phyloP scores from a whole-genome alignment of 2,329 filamentous ascomycete genomes.

The Aspergillus sp. region DNA sequence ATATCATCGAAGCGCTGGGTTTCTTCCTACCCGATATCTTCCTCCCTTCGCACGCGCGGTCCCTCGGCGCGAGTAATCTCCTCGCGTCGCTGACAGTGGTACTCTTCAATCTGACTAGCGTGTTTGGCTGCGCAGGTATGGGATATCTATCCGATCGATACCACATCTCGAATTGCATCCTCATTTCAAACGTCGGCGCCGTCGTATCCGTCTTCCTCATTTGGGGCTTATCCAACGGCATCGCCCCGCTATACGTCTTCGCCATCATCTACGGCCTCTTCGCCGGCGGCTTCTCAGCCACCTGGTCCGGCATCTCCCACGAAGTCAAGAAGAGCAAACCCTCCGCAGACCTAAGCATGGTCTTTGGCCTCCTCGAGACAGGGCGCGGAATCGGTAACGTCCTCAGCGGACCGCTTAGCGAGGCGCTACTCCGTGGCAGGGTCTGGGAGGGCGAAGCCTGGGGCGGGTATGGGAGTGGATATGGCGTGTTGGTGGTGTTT shows the following conservation, averaged over 20 bases:
- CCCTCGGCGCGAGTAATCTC: slow-evolving; percentile 16
- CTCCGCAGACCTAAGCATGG: slow-evolving; percentile 42
- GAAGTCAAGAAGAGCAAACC: slow-evolving; percentile 34
- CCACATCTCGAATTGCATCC: slow-evolving; percentile 35
- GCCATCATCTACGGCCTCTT: slow-evolving; percentile 43
- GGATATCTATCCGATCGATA: slow-evolving; percentile 39
- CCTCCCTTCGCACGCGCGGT: slow-evolving; percentile 34
- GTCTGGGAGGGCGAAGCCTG: slow-evolving; percentile 13
- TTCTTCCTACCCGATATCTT: slow-evolving; percentile 35
- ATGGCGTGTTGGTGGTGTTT: slow-evolving; percentile 24
- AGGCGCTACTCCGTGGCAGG: slow-evolving; percentile 24
- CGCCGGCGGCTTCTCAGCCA: slow-evolving; percentile 38
- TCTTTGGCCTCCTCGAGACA: slow-evolving; percentile 45
- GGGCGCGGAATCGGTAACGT: slow-evolving; percentile 50
- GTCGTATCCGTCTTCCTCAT: slow-evolving; percentile 40
- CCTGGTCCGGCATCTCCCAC: slow-evolving; percentile 43
- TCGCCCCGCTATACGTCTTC: slow-evolving; percentile 40
- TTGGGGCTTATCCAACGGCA: slow-evolving; percentile 43
- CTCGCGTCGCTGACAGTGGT: slow-evolving; percentile 25
- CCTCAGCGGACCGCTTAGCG: slow-evolving; percentile 48
- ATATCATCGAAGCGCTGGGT: slow-evolving; percentile 32
- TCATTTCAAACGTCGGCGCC: slow-evolving; percentile 38
- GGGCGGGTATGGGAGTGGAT: slow-evolving; percentile 22
- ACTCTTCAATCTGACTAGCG: slow-evolving; percentile 26
- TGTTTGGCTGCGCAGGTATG: slow-evolving; percentile 29